Percentiles rank a stretch among this genome's conserved stretches.
phyloP scores from a whole-genome alignment of 2,329 filamentous ascomycete species.

The Aspergillus melleus region DNA sequence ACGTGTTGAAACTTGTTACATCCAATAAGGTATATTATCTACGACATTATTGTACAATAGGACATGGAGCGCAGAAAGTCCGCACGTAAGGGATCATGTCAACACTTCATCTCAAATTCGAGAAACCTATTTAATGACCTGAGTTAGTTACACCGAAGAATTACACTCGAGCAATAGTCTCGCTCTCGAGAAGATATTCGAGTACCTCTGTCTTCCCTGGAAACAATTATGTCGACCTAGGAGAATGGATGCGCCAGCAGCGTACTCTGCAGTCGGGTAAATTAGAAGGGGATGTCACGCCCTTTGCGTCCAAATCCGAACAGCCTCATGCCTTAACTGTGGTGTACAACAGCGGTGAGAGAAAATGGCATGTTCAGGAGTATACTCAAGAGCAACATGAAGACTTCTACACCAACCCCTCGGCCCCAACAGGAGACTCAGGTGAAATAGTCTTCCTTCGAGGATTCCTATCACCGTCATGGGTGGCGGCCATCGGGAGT shows the following conservation, averaged over 20 bases:
- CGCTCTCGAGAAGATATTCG: slow-evolving; percentile 3
- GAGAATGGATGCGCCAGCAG: slow-evolving; percentile 6
- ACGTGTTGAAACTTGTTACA: neutral
- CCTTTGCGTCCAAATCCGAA: slow-evolving; percentile 2
- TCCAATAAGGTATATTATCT: neutral
- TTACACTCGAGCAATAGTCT: slow-evolving; percentile 7
- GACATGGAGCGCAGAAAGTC: neutral
- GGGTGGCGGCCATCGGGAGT: slow-evolving; percentile 3
- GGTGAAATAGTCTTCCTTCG: slow-evolving; percentile 6
- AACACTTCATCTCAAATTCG: too few species aligned
- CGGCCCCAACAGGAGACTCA: neutral
- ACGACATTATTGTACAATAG: neutral
- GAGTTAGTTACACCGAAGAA: slow-evolving; percentile 4
- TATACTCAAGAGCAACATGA: neutral
- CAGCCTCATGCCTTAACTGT: neutral
- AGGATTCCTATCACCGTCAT: slow-evolving; percentile 6
- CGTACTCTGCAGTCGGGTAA: neutral
- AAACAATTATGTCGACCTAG: slow-evolving; percentile 6
- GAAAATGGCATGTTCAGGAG: neutral
- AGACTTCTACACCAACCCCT: neutral
- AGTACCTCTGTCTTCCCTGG: slow-evolving; percentile 2
- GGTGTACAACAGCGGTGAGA: neutral
- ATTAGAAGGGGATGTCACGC: neutral
- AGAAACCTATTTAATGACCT: neutral
- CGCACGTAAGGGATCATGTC: neutral